Percentiles rank a stretch among this genome's conserved stretches.
These are phyloP conservation scores for Kingdonia uniflora DNA, from an alignment of 164 flowering plant species.

Conservation along the genomic window DNA sequence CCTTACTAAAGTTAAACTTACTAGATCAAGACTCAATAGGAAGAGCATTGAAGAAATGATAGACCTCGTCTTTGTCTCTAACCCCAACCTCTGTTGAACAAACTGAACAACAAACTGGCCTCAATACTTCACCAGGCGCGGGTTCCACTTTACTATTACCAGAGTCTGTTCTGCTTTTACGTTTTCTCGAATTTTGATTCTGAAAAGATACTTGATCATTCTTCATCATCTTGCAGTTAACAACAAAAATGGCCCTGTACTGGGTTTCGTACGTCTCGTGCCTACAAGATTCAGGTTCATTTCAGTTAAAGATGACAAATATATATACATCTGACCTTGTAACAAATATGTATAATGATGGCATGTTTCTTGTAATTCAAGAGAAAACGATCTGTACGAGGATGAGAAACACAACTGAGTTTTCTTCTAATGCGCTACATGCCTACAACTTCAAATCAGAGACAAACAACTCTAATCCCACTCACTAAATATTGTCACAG, in stretches of 20 bases:
- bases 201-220: slow-evolving; percentile 19
- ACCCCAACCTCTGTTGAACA: slow-evolving; percentile 76
- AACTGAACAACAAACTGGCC: slow-evolving; percentile 55
- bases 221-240: slow-evolving; percentile 53
- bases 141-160: slow-evolving; percentile 15
- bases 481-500: too few relatives aligned
- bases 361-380: too few relatives aligned
- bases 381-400: too few relatives aligned
- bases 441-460: too few relatives aligned
- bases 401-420: too few relatives aligned
- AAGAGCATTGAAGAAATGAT: slow-evolving; percentile 72
- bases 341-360: too few relatives aligned
- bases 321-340: too few relatives aligned
- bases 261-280: slow-evolving; percentile 74
- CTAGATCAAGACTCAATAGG: slow-evolving; percentile 52
- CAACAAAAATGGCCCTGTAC: slow-evolving; percentile 67
- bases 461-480: too few relatives aligned
- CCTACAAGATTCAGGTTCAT: slow-evolving; percentile 28
- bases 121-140: slow-evolving; percentile 23
- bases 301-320: neutral
- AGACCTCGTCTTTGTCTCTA: slow-evolving; percentile 66
- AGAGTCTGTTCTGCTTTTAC: slow-evolving; percentile 20
- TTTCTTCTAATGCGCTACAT: too few relatives aligned
- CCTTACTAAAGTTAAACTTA: too few relatives aligned
- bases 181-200: slow-evolving; percentile 17